A percentile compares a stretch with the other conserved stretches of the same genome.
These are phyloP conservation scores for Podochytrium sp. DNA, from an alignment of 192 early-diverging fungal species.

Conservation along the genomic window DNA sequence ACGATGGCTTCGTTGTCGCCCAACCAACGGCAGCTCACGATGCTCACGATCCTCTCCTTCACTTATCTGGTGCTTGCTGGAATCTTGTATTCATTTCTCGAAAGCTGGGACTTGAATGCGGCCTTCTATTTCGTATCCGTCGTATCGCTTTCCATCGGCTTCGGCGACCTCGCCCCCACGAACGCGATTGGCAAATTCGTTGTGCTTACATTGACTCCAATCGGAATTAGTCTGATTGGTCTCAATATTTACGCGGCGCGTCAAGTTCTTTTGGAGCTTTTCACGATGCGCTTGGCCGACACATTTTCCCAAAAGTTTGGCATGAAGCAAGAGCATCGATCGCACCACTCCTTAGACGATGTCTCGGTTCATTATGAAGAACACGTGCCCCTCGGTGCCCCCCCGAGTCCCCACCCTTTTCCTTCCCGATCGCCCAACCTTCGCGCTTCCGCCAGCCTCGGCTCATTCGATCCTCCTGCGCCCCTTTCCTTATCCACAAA, in stretches of 20 bases:
- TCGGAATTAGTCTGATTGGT: constrained; percentile 48
- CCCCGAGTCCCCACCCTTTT: not conserved
- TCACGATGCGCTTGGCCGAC: constrained; percentile 47
- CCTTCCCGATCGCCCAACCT: no score
- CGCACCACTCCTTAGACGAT: not conserved
- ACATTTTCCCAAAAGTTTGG: constrained; percentile 45
- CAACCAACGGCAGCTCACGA: constrained; percentile 50
- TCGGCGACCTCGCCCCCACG: constrained; percentile 50
- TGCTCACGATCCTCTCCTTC: constrained; percentile 47
- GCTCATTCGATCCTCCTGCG: not conserved
- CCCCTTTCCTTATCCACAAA: not conserved
- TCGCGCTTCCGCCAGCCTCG: not conserved
- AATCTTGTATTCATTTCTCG: constrained; percentile 38
- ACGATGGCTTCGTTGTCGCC: constrained; percentile 43
- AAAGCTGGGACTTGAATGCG: constrained; percentile 57
- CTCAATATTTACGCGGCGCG: constrained; percentile 50
- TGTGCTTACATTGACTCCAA: constrained; percentile 34
- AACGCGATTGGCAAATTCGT: constrained; percentile 35
- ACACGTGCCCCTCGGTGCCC: not conserved
- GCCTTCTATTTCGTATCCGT: constrained; percentile 41
- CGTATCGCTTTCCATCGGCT: constrained; percentile 53
- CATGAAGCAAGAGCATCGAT: constrained; percentile 33
- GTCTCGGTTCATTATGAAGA: not conserved
- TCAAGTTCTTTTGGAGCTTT: constrained; percentile 50
- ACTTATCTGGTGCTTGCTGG: constrained; percentile 37